Base-by-base conservation (phyloP, 1,139 yeast species). In the Magnusiomyces fungicola region DNA sequence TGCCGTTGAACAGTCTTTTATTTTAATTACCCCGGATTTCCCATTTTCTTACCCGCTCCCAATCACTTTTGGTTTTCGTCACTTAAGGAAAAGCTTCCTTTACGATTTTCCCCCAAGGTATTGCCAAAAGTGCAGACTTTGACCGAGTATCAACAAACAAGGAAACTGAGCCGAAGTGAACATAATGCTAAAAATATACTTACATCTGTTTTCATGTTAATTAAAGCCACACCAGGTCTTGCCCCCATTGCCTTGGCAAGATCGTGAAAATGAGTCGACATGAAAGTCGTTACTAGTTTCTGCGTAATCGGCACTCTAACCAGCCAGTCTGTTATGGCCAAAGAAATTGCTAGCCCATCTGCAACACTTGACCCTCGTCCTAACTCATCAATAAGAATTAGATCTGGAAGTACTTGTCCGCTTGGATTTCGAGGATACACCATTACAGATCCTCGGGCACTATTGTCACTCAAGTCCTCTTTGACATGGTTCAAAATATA, bases 371-470 rank as follows among this genome's bases (percentile, higher is more conserved):
- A 49, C 7, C 78, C 80, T 54, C 80, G 64, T 0, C 81, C 81
- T 7, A 77, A 68, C 55, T 77, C 81, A 59, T 76, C 81, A 38
- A 77, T 59, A 0, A 77, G 61, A 2, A 76, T 61, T 22, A 77
- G 61, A 2, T 78, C 69, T 12, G 47, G 48, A 30, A 42, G 36
- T 16, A 5, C 18, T 16, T 4, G 38, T 9, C 30, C 29, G 3
- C 36, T 9, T 12, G 30, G 12, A 27, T 27, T 27, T n/a, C n/a
- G n/a, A n/a, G n/a, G n/a, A n/a, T n/a, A n/a, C n/a, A n/a, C n/a
- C 2, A n/a, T 19, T 9, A 16, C 36, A 29, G 10, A 2, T 36
- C 37, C 21, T 23, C 4, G 16, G 34, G 14, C 32, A 18, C 27
- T 30, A 23, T 14, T 12, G 7, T 7, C 33, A 21, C 12, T 27